A percentile compares a stretch with the other conserved stretches of the same genome.
Conservation (phyloP, 2,329 filamentous ascomycete species). For the Aspergillus udagawae region DNA sequence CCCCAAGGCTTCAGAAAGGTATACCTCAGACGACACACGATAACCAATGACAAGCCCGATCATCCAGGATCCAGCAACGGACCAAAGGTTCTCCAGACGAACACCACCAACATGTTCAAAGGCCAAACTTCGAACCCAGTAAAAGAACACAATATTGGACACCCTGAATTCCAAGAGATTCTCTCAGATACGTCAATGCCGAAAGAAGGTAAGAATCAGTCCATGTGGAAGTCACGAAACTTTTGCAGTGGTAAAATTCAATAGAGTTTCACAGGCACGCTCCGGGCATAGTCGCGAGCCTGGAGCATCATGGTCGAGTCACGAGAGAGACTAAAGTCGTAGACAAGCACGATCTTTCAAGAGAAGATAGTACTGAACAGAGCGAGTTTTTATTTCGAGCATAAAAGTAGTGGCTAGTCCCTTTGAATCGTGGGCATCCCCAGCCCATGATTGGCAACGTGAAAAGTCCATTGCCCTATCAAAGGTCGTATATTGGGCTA, state of each 20-base stretch:
- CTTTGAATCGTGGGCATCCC: constrained; percentile 5
- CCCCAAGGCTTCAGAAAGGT: constrained; percentile 4
- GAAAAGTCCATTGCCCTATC: constrained; percentile 26
- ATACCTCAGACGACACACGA: constrained; percentile 2
- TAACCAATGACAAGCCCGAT: not conserved
- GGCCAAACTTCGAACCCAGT: not conserved
- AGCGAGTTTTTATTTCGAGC: not conserved
- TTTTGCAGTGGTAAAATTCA: not conserved
- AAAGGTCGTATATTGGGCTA: constrained; percentile 42
- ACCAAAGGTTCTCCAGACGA: not conserved
- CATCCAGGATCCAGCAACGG: not conserved
- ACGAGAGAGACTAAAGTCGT: not conserved
- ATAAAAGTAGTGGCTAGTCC: not conserved
- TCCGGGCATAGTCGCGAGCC: not conserved
- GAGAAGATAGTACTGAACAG: not conserved
- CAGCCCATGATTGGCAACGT: constrained; percentile 1
- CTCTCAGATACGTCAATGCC: not conserved
- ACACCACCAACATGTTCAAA: not conserved
- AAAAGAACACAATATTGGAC: not conserved
- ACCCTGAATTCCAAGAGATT: not conserved
- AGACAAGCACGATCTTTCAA: not conserved
- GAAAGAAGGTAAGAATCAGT: not conserved
- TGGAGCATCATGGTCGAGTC: not conserved
- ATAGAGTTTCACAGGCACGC: not conserved
- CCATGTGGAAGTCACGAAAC: not conserved